phyloP scores from a whole-genome alignment of 306 rosid species.

The Mucuna pruriens region DNA sequence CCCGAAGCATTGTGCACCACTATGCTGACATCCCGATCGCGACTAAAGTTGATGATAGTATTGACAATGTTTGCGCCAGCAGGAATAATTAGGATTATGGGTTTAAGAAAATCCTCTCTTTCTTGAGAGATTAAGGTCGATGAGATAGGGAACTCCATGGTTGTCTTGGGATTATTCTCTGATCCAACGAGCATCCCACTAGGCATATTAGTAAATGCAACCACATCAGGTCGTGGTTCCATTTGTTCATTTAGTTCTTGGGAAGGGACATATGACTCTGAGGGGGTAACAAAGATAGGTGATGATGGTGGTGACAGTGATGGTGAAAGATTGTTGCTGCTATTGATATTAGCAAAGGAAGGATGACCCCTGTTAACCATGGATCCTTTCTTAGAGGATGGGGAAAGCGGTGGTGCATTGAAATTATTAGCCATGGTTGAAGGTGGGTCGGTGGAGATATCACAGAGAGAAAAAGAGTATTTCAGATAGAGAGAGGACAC shows the following conservation, averaged over 20 bases:
- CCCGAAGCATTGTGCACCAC: slow-evolving; percentile 53
- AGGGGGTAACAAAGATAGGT: too few relatives aligned
- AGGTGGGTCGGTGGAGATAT: too few relatives aligned
- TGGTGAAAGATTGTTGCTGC: neutral
- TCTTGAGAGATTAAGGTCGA: too few relatives aligned
- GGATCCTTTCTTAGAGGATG: too few relatives aligned
- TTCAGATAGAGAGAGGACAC: too few relatives aligned
- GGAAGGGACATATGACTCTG: neutral
- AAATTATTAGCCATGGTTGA: too few relatives aligned
- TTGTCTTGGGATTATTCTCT: slow-evolving; percentile 65
- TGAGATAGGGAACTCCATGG: slow-evolving; percentile 14
- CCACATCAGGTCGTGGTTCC: neutral
- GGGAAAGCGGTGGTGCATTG: too few relatives aligned
- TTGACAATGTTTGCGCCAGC: slow-evolving; percentile 56
- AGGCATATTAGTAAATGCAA: slow-evolving; percentile 33
- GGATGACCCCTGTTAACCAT: too few relatives aligned
- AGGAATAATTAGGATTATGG: slow-evolving; percentile 52
- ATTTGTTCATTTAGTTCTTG: neutral
- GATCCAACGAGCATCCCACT: slow-evolving; percentile 78
- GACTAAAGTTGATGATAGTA: slow-evolving; percentile 46
- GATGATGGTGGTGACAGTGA: neutral
- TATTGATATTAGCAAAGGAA: too few relatives aligned
- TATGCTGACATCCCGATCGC: slow-evolving; percentile 31
- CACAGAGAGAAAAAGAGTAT: too few relatives aligned
- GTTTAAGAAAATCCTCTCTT: slow-evolving; percentile 1